Evolutionary conservation across 2,329 filamentous ascomycete species (phyloP), one percentile per base, ranked within the genome.

Genomic region (Exophiala aquamarina): DNA sequence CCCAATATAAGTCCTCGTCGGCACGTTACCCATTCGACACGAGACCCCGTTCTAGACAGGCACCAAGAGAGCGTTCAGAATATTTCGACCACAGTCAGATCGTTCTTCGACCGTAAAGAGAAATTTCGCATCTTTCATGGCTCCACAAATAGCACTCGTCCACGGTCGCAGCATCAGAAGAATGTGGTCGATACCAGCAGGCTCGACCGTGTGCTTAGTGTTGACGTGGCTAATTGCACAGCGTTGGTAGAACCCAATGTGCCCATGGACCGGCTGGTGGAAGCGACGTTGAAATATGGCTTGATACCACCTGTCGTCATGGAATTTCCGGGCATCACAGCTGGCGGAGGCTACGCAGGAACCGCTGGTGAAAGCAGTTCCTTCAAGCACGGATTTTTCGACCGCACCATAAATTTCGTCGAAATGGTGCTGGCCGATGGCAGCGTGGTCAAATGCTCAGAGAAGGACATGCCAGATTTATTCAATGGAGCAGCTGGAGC

Each of bases 271-370:
- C 67, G 68, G 1, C 70, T 87, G 2, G 76, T 86, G 1, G 72
- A 77, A 43, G 78, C 74, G 1, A 82, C 82, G 0, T 57, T 83
- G 37, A 63, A 66, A 3, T 60, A 79, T 39, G 77, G 77, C 0
- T 67, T 87, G 0, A 65, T 87, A 1, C 83, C 77, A 1, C 77
- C 76, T 0, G 82, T 87, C 0, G 82, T 87, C 3, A 86, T 86
- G 79, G 84, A 87, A 57, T 83, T 87, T 40, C 83, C 83, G 0
- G 82, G 82, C 0, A 87, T 87, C 52, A 87, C 84, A 0, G 78
- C 77, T 0, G 84, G 83, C 11, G 83, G 84, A 2, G 82, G 81
- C 0, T 87, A 83, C 60, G 75, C 81, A 1, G 84, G 83, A 2
- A 85, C 82, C 0, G 77, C 78, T 0, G 83, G 82, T 2, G 84